A percentile compares a stretch with the other conserved stretches of the same genome.
Conservation (phyloP, 2,329 filamentous ascomycete genomes). For the Fusarium musae region DNA sequence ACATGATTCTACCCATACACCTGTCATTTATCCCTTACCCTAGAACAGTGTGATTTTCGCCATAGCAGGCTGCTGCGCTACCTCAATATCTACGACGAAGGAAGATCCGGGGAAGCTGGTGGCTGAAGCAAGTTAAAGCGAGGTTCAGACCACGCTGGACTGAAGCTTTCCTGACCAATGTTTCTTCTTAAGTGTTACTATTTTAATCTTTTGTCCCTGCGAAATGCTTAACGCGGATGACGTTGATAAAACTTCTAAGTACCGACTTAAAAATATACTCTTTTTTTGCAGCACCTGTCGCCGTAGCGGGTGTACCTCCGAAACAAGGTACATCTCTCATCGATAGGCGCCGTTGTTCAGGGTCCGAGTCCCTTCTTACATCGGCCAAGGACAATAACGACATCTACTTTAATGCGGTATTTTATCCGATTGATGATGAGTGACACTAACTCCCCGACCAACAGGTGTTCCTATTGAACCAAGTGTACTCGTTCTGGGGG, state of each 20-base stretch:
- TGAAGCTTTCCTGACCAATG: neutral
- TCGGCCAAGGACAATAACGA: slow-evolving; percentile 3
- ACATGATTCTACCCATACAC: neutral
- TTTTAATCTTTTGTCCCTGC: neutral
- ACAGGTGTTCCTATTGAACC: slow-evolving; percentile 6
- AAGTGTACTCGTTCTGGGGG: neutral
- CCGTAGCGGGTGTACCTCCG: neutral
- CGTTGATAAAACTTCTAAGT: neutral
- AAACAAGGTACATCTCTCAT: neutral
- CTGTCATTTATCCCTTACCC: neutral
- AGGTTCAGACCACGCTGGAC: neutral
- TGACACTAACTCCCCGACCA: neutral
- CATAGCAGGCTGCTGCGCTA: neutral
- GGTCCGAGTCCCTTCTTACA: neutral
- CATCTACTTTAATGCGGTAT: slow-evolving; percentile 2
- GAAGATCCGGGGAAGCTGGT: neutral
- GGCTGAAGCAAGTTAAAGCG: neutral
- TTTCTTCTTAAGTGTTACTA: neutral
- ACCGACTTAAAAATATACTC: neutral
- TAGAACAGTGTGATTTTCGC: neutral
- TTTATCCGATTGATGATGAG: neutral
- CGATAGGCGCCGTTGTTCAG: neutral
- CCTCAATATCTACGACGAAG: neutral
- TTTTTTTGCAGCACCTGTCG: neutral
- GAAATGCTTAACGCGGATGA: neutral